Evolutionary conservation across 768 basidiomycete genomes (phyloP), one percentile per base, ranked within the genome.

Genomic region (Amylocystis lapponica): DNA sequence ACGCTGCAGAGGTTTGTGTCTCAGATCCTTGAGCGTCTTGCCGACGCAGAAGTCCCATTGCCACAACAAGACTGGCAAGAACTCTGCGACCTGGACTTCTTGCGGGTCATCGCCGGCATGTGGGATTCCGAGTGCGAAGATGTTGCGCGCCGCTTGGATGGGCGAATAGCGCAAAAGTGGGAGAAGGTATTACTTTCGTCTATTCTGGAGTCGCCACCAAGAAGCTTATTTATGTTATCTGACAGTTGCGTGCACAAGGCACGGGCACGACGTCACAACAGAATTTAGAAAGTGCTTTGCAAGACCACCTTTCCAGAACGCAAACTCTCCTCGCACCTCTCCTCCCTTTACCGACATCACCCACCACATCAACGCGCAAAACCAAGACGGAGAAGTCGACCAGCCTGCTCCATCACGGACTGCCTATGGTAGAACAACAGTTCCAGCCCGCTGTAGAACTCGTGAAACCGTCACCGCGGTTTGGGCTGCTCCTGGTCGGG

Each of bases 401-500:
- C 47, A 61, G 63, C 42, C 64, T 83, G 23, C 63, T 82, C 45
- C 69, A 67, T 23, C 70, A 72, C 46, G 82, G 81, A 5, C 58
- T 67, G 21, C 79, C 84, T 44, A 53, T 62, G 13, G 51, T 66
- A 29, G 78, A 81, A 37, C 68, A 76, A 46, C 68, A 73, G 20
- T 77, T 78, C 54, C 72, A 78, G 39, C 64, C 79, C 27, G 75
- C 78, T 22, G 56, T 87, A 32, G 76, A 82, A 29, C 60, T 85
- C 25, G 82, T 79, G 17, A 86, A 83, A 50, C 78, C 86, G 14
- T 79, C 80, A 30, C 71, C 83, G 32, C 72, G 88, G 45, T 87
- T 91, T 63, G 85, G 85, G 13, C 66, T 89, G 56, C 64, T 91
- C 35, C 69, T 88, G 44, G 70, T 86, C 45, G 81, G 76, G 40